A percentile compares a stretch with the other conserved stretches of the same genome.
Evolutionary conservation across 805 yeast genomes (phyloP).

Genomic region (Myxozyma lipomycoides): DNA sequence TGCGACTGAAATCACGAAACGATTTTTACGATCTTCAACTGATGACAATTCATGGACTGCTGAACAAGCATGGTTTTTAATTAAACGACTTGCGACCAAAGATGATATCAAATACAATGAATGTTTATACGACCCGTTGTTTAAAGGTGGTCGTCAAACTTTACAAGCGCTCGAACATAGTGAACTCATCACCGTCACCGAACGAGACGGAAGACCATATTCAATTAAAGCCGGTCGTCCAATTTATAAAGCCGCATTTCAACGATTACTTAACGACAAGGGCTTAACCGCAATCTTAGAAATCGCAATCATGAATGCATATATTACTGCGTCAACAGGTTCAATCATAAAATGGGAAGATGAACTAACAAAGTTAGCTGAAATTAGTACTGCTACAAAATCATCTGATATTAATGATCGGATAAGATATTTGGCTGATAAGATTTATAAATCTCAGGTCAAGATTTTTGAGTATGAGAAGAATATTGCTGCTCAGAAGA

Average conservation of each 20-base stretch:
- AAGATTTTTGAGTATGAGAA: constrained; percentile 49
- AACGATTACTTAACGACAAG: constrained; percentile 55
- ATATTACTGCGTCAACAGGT: constrained; percentile 56
- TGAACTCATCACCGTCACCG: constrained; percentile 66
- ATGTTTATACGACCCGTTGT: constrained; percentile 34
- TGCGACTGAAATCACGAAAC: constrained; percentile 81
- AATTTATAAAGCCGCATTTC: constrained; percentile 73
- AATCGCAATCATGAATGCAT: constrained; percentile 51
- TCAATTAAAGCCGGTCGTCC: constrained; percentile 80
- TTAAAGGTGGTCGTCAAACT: constrained; percentile 45
- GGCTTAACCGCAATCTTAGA: constrained; percentile 60
- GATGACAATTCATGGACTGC: constrained; percentile 51
- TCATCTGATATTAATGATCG: constrained; percentile 57
- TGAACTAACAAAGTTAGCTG: constrained; percentile 49
- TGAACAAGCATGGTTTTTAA: constrained; percentile 85
- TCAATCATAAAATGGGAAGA: constrained; percentile 64
- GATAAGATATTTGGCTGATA: constrained; percentile 60
- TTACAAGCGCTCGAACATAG: constrained; percentile 65
- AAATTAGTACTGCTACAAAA: constrained; percentile 14
- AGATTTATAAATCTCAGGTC: constrained; percentile 58
- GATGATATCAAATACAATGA: constrained; percentile 38
- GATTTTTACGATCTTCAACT: constrained; percentile 48
- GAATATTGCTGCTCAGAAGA: constrained; percentile 30
- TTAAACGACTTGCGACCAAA: constrained; percentile 55
- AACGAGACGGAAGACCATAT: constrained; percentile 64